Conservation (phyloP, 2,329 filamentous ascomycete species). For the Fusarium anguioides region DNA sequence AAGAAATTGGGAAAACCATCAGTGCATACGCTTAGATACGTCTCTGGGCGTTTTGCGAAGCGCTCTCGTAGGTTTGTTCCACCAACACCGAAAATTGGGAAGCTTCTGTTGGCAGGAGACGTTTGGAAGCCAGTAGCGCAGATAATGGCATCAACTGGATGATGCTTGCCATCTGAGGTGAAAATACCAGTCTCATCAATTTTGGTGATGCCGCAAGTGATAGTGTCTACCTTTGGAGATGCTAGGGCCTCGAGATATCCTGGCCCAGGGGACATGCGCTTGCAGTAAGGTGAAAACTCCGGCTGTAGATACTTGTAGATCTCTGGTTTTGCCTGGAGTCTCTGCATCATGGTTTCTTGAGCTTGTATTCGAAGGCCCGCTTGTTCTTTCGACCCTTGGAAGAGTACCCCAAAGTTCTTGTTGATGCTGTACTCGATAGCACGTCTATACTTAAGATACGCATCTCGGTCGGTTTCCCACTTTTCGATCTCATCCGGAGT, state of each 20-base stretch:
- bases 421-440: slow-evolving; percentile 16
- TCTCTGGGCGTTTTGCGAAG: slow-evolving; percentile 15
- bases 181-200: background rate
- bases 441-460: slow-evolving; percentile 7
- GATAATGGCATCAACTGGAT: background rate
- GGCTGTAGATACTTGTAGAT: slow-evolving; percentile 9
- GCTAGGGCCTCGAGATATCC: slow-evolving; percentile 12
- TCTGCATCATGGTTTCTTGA: slow-evolving; percentile 3
- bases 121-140: slow-evolving; percentile 21
- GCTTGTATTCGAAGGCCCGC: background rate
- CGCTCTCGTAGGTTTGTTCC: slow-evolving; percentile 9
- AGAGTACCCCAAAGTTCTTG: slow-evolving; percentile 12
- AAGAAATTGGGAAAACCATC: slow-evolving; percentile 20
- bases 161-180: background rate
- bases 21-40: slow-evolving; percentile 20
- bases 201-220: background rate
- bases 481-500: background rate
- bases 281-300: slow-evolving; percentile 16
- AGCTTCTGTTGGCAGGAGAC: slow-evolving; percentile 7
- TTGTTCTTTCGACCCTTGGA: slow-evolving; percentile 2
- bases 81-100: slow-evolving; percentile 7
- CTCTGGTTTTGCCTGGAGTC: background rate
- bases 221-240: slow-evolving; percentile 13
- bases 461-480: slow-evolving; percentile 12
- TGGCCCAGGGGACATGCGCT: slow-evolving; percentile 13